phyloP scores from a whole-genome alignment of 2,329 filamentous ascomycete species.

The Myriosclerotinia duriaeana region DNA sequence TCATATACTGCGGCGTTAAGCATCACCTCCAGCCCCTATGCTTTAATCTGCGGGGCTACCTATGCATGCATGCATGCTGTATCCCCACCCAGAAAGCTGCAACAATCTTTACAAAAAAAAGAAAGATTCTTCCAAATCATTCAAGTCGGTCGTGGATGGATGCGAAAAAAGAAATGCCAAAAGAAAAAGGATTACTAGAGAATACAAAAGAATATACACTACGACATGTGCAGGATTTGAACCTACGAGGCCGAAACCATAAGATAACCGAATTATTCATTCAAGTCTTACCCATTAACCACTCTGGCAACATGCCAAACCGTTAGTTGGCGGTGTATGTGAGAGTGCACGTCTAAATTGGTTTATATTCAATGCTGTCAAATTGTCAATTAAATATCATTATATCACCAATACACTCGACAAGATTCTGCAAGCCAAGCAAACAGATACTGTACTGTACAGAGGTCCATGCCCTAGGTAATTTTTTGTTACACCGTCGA shows the following conservation, averaged over 20 bases:
- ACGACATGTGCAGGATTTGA: slow-evolving; percentile 25
- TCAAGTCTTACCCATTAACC: slow-evolving; percentile 26
- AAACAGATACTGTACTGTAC: too few relatives aligned
- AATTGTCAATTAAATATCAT: too few relatives aligned
- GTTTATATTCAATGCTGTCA: neutral
- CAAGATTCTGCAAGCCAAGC: too few relatives aligned
- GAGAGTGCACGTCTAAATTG: too few relatives aligned
- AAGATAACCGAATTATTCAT: slow-evolving; percentile 24
- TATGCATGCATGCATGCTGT: neutral
- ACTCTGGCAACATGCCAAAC: slow-evolving; percentile 23
- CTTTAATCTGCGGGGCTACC: neutral
- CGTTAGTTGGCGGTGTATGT: too few relatives aligned
- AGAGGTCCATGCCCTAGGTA: too few relatives aligned
- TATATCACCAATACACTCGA: too few relatives aligned
- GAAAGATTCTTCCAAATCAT: neutral
- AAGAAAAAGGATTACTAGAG: neutral
- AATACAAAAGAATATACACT: too few relatives aligned
- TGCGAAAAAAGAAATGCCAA: neutral
- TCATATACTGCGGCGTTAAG: neutral
- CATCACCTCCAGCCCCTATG: neutral
- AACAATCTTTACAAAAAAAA: neutral
- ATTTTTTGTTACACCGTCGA: too few relatives aligned
- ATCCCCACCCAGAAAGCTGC: neutral
- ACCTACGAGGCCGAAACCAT: slow-evolving; percentile 26
- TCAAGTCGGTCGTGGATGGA: too few relatives aligned